phyloP scores from a whole-genome alignment of 2,329 filamentous ascomycete species.

The Leptographium galeiforme region DNA sequence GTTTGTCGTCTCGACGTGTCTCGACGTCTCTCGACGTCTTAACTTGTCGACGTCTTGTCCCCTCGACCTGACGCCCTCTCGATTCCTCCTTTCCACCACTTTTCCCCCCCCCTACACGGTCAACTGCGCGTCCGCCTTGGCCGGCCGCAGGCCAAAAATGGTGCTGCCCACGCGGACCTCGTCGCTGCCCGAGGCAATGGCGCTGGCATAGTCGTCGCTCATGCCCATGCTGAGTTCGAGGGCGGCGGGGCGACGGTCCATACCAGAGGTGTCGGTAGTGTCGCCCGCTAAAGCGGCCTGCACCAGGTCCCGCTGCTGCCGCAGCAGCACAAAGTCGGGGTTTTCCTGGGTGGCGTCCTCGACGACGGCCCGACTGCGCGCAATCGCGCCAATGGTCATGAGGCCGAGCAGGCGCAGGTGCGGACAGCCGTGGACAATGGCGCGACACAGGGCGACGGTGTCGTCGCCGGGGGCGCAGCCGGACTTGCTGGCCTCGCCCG shows the following conservation, averaged over 20 bases:
- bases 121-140: conserved; percentile 66
- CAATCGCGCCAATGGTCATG: conserved; percentile 97
- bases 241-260: not conserved
- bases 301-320: conserved; percentile 58
- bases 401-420: conserved; percentile 64
- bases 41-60: too few relatives aligned
- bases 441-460: conserved; percentile 49
- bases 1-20: too few relatives aligned
- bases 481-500: conserved; percentile 73
- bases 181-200: conserved; percentile 67
- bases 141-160: conserved; percentile 77
- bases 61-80: too few relatives aligned
- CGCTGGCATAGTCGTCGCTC: conserved; percentile 91
- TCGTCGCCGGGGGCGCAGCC: conserved; percentile 59
- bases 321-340: conserved; percentile 68
- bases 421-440: conserved; percentile 58
- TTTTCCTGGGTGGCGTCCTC: conserved; percentile 71
- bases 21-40: too few relatives aligned
- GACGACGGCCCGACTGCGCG: conserved; percentile 60
- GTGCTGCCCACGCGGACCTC: conserved; percentile 89
- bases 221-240: conserved; percentile 96
- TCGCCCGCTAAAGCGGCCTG: conserved; percentile 28
- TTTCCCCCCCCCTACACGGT: conserved; percentile 21
- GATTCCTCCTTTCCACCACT: not conserved
- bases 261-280: too few relatives aligned